Evolutionary conservation across 2,329 filamentous ascomycete species (phyloP), one percentile per base, ranked within the genome.

Genomic region (Elsinoe perseae): DNA sequence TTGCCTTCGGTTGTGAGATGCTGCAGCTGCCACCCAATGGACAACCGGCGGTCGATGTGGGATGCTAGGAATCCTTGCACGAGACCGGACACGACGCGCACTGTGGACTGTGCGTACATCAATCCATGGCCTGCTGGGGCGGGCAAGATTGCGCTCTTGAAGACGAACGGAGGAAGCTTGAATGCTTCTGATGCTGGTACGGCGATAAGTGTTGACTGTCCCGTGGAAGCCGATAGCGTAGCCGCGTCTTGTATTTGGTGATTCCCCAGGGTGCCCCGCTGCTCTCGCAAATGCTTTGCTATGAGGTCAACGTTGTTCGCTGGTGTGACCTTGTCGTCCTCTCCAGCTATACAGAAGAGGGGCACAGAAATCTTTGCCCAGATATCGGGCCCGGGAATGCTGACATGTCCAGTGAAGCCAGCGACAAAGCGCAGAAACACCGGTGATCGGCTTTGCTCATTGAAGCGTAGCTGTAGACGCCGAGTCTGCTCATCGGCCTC

Each of bases 1-100:
- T 97, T 97, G 2, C 91, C 91, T 62, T 90, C 87, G 1, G 86
- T 89, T 2, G 87, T 89, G 21, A 97, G 81, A 64, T 93, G 86
- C 64, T 92, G 87, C 14, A 97, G 77, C 70, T 97, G 92, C 91
- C 92, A 97, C 42, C 86, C 88, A 25, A 92, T 81, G 1, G 84
- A 87, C 12, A 96, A 79, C 7, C 90, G 83, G 8, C 83, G 79
- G 8, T 91, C 91, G 55, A 96, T 78, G 64, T 89, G 80, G 2
- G 79, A 77, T 16, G 82, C 77, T 25, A 96, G 78, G 65, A 97
- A 97, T 60, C 87, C 84, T 58, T 89, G 86, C 54, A 96, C 84
- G 0, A 95, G 77, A 0, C 89, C 89, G 1, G 89, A 85, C 8
- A 96, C 75, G 4, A 84, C 85, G 52, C 89, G 85, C 42, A 86